Conservation (phyloP, 495 filamentous ascomycete genomes). For the Penicillium robsamsonii region DNA sequence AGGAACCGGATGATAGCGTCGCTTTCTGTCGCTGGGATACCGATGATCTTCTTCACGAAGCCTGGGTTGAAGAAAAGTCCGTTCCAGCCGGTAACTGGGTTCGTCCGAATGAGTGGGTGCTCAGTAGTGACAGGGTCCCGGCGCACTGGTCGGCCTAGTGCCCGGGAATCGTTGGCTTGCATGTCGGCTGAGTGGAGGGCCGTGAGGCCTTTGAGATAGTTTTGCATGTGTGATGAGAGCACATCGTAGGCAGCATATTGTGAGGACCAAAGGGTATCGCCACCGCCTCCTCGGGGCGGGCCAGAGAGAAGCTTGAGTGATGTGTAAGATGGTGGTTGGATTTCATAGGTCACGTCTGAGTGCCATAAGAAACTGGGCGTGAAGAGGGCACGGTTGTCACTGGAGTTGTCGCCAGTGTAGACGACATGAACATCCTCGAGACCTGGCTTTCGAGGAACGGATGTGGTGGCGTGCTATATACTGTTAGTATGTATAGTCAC, state of each 20-base stretch:
- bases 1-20: slow-evolving; percentile 65
- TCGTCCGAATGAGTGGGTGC: slow-evolving; percentile 69
- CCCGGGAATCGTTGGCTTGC: slow-evolving; percentile 63
- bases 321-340: slow-evolving; percentile 77
- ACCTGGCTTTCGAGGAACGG: slow-evolving; percentile 55
- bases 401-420: slow-evolving; percentile 60
- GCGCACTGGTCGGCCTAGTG: slow-evolving; percentile 60
- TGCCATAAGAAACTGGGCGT: slow-evolving; percentile 59
- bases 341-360: slow-evolving; percentile 69
- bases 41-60: slow-evolving; percentile 71
- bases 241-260: slow-evolving; percentile 71
- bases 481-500: slow-evolving; percentile 7
- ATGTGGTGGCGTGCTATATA: slow-evolving; percentile 52
- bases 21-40: slow-evolving; percentile 62
- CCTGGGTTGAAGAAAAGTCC: slow-evolving; percentile 74
- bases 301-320: slow-evolving; percentile 67
- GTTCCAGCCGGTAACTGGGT: slow-evolving; percentile 76
- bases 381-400: slow-evolving; percentile 54
- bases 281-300: slow-evolving; percentile 65
- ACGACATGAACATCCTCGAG: slow-evolving; percentile 71
- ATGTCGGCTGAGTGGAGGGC: slow-evolving; percentile 71
- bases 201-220: slow-evolving; percentile 65
- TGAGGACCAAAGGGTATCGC: slow-evolving; percentile 73
- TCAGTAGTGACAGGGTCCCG: slow-evolving; percentile 63
- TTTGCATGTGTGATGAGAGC: slow-evolving; percentile 67